phyloP scores from a whole-genome alignment of 2,329 filamentous ascomycete species.

The Sphaerulina vaccinii region DNA sequence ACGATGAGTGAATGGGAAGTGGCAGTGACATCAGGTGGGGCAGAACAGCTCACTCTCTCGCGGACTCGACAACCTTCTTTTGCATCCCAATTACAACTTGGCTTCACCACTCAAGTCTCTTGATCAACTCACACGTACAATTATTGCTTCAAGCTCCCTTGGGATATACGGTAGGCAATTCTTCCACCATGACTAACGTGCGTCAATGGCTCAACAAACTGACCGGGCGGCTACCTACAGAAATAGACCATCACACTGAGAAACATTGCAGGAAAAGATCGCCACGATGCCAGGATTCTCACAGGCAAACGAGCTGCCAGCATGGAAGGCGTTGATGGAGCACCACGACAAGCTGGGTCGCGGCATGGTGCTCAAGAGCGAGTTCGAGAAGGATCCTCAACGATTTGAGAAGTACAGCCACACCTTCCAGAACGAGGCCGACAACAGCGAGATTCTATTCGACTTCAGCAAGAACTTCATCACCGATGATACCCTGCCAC shows the following conservation, averaged over 20 bases:
- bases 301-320: constrained; percentile 79
- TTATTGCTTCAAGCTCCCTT: background rate
- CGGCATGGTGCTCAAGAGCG: constrained; percentile 87
- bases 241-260: constrained; percentile 3
- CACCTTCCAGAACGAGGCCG: constrained; percentile 75
- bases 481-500: constrained; percentile 83
- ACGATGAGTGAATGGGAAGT: too few species aligned
- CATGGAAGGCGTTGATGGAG: constrained; percentile 83
- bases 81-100: background rate
- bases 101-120: background rate
- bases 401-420: constrained; percentile 89
- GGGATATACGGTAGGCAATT: background rate
- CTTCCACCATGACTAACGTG: background rate
- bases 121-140: background rate
- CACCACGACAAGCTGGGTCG: constrained; percentile 85
- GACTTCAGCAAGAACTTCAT: constrained; percentile 99
- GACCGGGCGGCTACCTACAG: background rate
- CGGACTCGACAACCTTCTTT: background rate
- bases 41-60: background rate
- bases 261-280: background rate
- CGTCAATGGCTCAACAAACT: background rate
- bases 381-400: constrained; percentile 81
- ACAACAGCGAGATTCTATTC: constrained; percentile 85
- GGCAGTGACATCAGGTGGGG: too few species aligned
- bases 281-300: constrained; percentile 62